phyloP scores from a whole-genome alignment of 108 stramenopile species.

The Skeletonema tropicum region DNA sequence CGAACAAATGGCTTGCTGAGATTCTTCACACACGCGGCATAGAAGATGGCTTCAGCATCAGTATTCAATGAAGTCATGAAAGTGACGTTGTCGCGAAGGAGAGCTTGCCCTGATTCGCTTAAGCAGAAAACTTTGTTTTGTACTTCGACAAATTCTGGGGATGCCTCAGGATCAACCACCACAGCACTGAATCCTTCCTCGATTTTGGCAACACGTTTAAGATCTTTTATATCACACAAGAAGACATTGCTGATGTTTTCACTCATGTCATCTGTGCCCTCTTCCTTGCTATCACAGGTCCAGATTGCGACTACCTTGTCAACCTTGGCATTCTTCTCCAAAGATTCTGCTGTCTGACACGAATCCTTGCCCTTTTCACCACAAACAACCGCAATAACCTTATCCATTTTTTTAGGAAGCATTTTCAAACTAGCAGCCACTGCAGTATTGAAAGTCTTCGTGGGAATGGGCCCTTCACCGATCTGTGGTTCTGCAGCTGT shows the following conservation, averaged over 20 bases:
- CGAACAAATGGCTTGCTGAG: constrained; percentile 39
- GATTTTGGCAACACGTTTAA: constrained; percentile 45
- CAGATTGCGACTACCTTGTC: constrained; percentile 51
- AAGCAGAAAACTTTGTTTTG: constrained; percentile 34
- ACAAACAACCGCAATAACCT: constrained; percentile 48
- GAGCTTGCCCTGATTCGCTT: constrained; percentile 37
- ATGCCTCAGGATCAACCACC: constrained; percentile 44
- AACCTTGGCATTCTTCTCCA: constrained; percentile 46
- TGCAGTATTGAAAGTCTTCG: constrained; percentile 34
- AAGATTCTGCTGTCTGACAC: constrained; percentile 32
- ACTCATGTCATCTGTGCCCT: background rate
- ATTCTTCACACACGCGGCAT: constrained; percentile 26
- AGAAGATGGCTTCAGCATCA: constrained; percentile 38
- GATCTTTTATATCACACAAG: constrained; percentile 30
- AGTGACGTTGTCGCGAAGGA: constrained; percentile 39
- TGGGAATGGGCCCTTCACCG: constrained; percentile 42
- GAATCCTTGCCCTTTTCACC: constrained; percentile 31
- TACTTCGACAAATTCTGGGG: constrained; percentile 14
- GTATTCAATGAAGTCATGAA: constrained; percentile 52
- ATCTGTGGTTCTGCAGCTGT: constrained; percentile 45
- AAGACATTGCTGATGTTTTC: constrained; percentile 24
- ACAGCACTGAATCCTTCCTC: constrained; percentile 54
- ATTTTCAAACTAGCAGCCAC: constrained; percentile 28
- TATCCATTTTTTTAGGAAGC: constrained; percentile 52
- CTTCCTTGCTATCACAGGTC: constrained; percentile 25